Evolutionary conservation across 1,284 basidiomycete species (phyloP), one percentile per base, ranked within the genome.

Genomic region (Apiotrichum gracile): DNA sequence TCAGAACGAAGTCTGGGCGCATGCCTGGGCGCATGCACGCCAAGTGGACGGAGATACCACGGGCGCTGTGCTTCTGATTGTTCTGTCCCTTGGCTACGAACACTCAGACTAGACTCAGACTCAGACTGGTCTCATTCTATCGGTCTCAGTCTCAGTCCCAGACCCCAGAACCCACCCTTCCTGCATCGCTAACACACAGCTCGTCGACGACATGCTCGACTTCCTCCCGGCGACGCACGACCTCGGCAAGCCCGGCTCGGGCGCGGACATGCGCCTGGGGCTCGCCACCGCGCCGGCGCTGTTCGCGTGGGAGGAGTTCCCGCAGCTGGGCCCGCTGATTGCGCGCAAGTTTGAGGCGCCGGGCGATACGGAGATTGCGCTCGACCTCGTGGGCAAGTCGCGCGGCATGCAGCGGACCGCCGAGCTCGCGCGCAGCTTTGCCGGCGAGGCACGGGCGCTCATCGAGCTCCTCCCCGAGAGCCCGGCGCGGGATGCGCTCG

Each of bases 251-350:
- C 90, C 90, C 1, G 77, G 76, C 0, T 82, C 84, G 16, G 88
- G 88, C 10, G 87, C 90, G 0, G 91, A 97, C 73, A 78, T 97
- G 35, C 82, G 85, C 52, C 78, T 94, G 0, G 92, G 93, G 1
- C 79, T 96, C 22, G 88, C 91, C 2, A 96, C 92, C 0, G 94
- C 88, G 0, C 94, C 94, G 0, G 87, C 87, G 2, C 76, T 99
- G n/a, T 97, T 88, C 68, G 94, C 96, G 16, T 91, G 89, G 80
- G 90, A 96, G 74, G 86, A 96, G 70, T 81, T 88, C 70, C 83
- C 88, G 7, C 62, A 68, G 14, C 79, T 96, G 70, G 85, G 85
- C 3, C 85, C 87, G 1, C 77, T 97, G 58, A 92, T 98, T 52
- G 78, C 81, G 46, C 83, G 96, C 51, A 87, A 90, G 76, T 96